phyloP scores from a whole-genome alignment of 2,329 filamentous ascomycete genomes.

The Curvularia sp. region DNA sequence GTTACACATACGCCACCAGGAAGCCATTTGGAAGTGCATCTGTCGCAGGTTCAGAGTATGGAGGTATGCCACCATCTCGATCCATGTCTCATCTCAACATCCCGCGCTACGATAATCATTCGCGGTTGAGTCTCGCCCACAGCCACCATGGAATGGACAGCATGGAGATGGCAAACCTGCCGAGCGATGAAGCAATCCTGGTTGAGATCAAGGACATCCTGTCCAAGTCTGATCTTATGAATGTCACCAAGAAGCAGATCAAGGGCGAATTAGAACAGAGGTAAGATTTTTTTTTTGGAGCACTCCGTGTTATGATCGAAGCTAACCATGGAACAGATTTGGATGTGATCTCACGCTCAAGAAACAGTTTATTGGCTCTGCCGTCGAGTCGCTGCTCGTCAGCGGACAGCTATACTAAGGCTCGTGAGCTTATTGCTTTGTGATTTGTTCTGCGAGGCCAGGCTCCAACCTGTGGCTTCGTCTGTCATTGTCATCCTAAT shows the following conservation, averaged over 20 bases:
- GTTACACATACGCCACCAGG: slow-evolving; percentile 93
- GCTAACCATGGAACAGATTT: slow-evolving; percentile 61
- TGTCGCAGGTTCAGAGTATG: slow-evolving; percentile 69
- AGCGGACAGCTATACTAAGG: slow-evolving; percentile 33
- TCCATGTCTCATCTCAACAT: slow-evolving; percentile 68
- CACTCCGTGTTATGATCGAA: background rate
- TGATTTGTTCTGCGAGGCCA: slow-evolving; percentile 7
- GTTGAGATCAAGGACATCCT: slow-evolving; percentile 95
- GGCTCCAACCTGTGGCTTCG: slow-evolving; percentile 7
- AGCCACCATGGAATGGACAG: slow-evolving; percentile 57
- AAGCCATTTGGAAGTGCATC: slow-evolving; percentile 59
- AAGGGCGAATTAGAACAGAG: slow-evolving; percentile 90
- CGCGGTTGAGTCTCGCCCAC: slow-evolving; percentile 66
- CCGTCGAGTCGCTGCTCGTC: slow-evolving; percentile 40
- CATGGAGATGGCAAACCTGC: slow-evolving; percentile 78
- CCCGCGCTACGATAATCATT: slow-evolving; percentile 56
- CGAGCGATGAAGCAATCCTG: slow-evolving; percentile 86
- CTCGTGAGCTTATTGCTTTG: background rate
- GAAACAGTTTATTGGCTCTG: slow-evolving; percentile 79
- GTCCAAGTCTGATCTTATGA: slow-evolving; percentile 92
- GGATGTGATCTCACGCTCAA: slow-evolving; percentile 84
- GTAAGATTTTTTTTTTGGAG: slow-evolving; percentile 30
- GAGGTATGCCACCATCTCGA: slow-evolving; percentile 58
- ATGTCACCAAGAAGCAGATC: slow-evolving; percentile 97
- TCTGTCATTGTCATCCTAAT: slow-evolving; percentile 19